phyloP scores from a whole-genome alignment of 192 early-diverging fungal genomes.

The Chytriomyces sp. region DNA sequence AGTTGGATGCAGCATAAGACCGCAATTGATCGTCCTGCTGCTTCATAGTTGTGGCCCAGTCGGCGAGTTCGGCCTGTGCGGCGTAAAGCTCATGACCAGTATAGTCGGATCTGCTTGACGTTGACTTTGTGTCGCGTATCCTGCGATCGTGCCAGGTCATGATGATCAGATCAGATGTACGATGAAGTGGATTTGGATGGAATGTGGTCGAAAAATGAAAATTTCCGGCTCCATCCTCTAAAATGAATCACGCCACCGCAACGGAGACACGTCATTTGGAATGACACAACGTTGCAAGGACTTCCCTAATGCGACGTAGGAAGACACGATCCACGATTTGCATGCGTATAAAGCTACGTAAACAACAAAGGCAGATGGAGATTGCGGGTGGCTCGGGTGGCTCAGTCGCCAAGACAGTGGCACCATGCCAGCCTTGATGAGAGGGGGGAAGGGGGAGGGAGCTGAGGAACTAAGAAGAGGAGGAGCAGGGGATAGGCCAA shows the following conservation, averaged over 20 bases:
- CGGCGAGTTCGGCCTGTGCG: not conserved
- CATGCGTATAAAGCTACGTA: too few relatives aligned
- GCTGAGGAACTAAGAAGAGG: not conserved
- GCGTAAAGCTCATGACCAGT: not conserved
- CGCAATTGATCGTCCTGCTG: conserved; percentile 1
- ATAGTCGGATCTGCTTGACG: not conserved
- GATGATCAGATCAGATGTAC: not conserved
- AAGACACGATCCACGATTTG: too few relatives aligned
- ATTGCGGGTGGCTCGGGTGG: too few relatives aligned
- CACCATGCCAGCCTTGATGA: too few relatives aligned
- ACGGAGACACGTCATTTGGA: not conserved
- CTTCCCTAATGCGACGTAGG: too few relatives aligned
- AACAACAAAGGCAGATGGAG: too few relatives aligned
- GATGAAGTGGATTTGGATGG: conserved; percentile 8
- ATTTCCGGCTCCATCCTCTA: too few relatives aligned
- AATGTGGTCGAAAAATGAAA: not conserved
- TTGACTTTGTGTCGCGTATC: not conserved
- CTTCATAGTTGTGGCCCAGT: not conserved
- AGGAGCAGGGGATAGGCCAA: not conserved
- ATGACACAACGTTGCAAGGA: too few relatives aligned
- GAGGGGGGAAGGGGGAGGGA: too few relatives aligned
- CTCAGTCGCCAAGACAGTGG: too few relatives aligned
- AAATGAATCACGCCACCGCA: too few relatives aligned
- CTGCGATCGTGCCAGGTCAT: not conserved
- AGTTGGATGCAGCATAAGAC: not conserved